Evolutionary conservation across 768 basidiomycete genomes (phyloP).

Genomic region (Leccinellum albellum): DNA sequence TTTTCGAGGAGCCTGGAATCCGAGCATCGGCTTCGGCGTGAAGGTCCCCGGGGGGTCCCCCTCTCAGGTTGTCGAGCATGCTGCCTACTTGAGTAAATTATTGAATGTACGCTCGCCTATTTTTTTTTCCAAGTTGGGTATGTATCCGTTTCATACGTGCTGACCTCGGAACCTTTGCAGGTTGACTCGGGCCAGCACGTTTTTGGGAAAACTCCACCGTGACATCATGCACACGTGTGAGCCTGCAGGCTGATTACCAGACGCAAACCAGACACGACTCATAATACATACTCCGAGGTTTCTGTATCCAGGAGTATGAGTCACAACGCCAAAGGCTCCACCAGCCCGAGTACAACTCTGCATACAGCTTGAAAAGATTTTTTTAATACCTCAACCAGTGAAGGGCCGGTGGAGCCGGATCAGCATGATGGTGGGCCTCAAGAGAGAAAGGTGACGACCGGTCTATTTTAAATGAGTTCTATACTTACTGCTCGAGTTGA

Average conservation of each 20-base stretch:
- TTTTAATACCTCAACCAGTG: neutral
- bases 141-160: conserved; percentile 24
- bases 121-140: too few relatives aligned
- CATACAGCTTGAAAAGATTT: neutral
- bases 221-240: conserved; percentile 39
- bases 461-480: conserved; percentile 25
- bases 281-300: conserved; percentile 41
- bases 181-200: conserved; percentile 32
- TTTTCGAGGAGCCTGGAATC: neutral
- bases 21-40: conserved; percentile 1
- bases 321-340: conserved; percentile 42
- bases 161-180: conserved; percentile 16
- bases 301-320: conserved; percentile 51
- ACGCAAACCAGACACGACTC: conserved; percentile 41
- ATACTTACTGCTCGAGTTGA: neutral
- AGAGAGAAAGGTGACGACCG: conserved; percentile 38
- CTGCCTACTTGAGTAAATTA: conserved; percentile 50
- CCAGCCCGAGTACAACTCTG: conserved; percentile 2
- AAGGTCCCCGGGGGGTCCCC: neutral
- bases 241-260: conserved; percentile 32
- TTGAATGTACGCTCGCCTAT: too few relatives aligned
- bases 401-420: conserved; percentile 54
- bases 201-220: conserved; percentile 46
- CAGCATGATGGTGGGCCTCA: conserved; percentile 55
- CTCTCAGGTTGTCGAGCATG: conserved; percentile 50